Base-by-base conservation (phyloP, 768 basidiomycete species). In the Wakefieldia striispora region DNA sequence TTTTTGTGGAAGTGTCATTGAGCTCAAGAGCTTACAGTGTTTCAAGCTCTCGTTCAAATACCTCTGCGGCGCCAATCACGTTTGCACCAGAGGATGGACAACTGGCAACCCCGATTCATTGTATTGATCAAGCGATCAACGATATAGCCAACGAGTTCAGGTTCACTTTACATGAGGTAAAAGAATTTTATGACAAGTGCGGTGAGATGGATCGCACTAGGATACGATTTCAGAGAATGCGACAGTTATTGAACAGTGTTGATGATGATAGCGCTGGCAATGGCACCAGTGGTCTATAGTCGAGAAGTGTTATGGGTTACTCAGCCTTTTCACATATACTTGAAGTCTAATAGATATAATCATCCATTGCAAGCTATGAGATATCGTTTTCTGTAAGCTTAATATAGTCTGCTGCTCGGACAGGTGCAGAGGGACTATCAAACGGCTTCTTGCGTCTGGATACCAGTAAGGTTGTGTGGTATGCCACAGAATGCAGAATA, bases 381-480 rank as follows among this genome's bases (percentile, higher is more conserved):
- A 75, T 57, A 54, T 88, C 86, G 38, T 81, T 77, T 46, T 90
- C 89, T 6, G 78, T 77, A 40, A 88, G 67, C 20, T 83, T 67
- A 53, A 83, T 84, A 61, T 85, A 79, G 56, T 87, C 82, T 24
- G 81, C 83, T 21, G 77, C 83, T 55, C 90, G 77, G n/a, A 68
- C 72, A 4, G 91, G 91, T 9, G 91, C 91, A 19, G 88, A 81
- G 21, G 91, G 91, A 54, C 87, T 89, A 45, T 86, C 83, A 58
- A 83, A 87, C 3, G 82, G 81, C 61, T 88, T 90, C 36, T 84
- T 79, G 55, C 84, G 83, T 66, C 91, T 93, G 37, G 54, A 37
- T 56, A 45, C 49, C 46, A 43, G 43, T 40, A 43, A 54, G 26
- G 44, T 60, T 24, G 54, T 34, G 35, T n/a, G 26, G 24, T 23